Percentiles rank a stretch among this genome's conserved stretches.
Conservation (phyloP, 2,329 filamentous ascomycete species). For the Cladosporium sp. region DNA sequence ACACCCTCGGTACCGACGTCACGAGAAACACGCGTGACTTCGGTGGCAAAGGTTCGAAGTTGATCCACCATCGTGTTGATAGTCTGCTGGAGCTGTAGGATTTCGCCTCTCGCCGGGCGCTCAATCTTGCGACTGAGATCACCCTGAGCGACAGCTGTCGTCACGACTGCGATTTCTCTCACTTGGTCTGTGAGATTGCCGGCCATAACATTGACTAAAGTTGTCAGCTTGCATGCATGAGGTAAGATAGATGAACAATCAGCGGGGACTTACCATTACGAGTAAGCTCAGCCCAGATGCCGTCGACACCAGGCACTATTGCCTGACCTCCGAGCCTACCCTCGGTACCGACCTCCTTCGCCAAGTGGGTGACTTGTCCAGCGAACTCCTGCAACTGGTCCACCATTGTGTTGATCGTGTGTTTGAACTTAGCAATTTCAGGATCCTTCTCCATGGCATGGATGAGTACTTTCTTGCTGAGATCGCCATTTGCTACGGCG, state of each 20-base stretch:
- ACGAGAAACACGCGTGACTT: slow-evolving; percentile 60
- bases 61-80: slow-evolving; percentile 65
- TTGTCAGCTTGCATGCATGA: slow-evolving; percentile 20
- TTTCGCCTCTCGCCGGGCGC: slow-evolving; percentile 89
- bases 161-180: slow-evolving; percentile 94
- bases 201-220: slow-evolving; percentile 88
- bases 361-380: slow-evolving; percentile 90
- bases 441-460: slow-evolving; percentile 96
- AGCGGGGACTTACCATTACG: slow-evolving; percentile 41
- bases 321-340: slow-evolving; percentile 91
- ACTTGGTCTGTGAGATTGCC: slow-evolving; percentile 98
- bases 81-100: slow-evolving; percentile 89
- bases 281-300: slow-evolving; percentile 96
- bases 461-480: slow-evolving; percentile 95
- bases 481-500: slow-evolving; percentile 87
- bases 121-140: slow-evolving; percentile 95
- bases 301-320: slow-evolving; percentile 87
- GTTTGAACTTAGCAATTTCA: slow-evolving; percentile 95
- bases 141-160: slow-evolving; percentile 87
- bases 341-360: slow-evolving; percentile 92
- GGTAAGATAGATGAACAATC: not conserved
- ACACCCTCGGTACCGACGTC: slow-evolving; percentile 62
- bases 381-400: slow-evolving; percentile 96
- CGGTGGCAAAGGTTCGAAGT: slow-evolving; percentile 60
- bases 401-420: slow-evolving; percentile 99